These are phyloP conservation scores for Scedosporium apiospermum DNA, from an alignment of 2,329 filamentous ascomycete genomes.

Conservation along the genomic window DNA sequence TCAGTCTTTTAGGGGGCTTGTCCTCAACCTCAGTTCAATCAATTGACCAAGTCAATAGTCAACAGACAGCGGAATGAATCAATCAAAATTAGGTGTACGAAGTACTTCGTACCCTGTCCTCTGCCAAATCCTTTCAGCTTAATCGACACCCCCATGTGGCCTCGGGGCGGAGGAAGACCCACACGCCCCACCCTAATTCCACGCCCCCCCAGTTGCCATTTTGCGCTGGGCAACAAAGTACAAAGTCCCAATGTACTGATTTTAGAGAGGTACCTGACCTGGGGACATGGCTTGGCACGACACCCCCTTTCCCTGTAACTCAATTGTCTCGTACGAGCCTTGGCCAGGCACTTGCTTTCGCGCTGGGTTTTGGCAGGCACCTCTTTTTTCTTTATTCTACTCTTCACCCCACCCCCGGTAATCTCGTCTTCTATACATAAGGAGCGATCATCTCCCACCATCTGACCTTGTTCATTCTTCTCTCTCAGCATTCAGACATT, in stretches of 20 bases:
- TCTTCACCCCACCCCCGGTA: neutral
- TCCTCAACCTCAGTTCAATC: too few relatives aligned
- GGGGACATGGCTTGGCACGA: neutral
- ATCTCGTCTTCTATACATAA: conserved; percentile 4
- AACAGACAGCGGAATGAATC: too few relatives aligned
- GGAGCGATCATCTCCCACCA: conserved; percentile 7
- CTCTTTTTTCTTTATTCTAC: neutral
- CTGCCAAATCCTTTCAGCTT: neutral
- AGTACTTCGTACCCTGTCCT: neutral
- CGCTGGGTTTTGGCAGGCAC: neutral
- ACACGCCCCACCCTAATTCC: neutral
- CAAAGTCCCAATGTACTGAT: neutral
- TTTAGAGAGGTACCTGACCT: neutral
- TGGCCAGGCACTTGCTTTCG: conserved; percentile 4
- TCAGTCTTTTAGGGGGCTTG: too few relatives aligned
- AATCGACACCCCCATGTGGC: neutral
- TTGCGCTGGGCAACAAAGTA: neutral
- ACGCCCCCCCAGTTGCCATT: neutral
- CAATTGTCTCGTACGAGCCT: conserved; percentile 4
- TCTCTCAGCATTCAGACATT: neutral
- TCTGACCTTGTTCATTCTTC: conserved; percentile 1
- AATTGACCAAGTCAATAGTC: too few relatives aligned
- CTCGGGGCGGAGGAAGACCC: neutral
- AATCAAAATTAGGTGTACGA: neutral
- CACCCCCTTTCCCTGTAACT: conserved; percentile 2